Evolutionary conservation across 768 basidiomycete genomes (phyloP).

Genomic region (Lactarius deliciosus): DNA sequence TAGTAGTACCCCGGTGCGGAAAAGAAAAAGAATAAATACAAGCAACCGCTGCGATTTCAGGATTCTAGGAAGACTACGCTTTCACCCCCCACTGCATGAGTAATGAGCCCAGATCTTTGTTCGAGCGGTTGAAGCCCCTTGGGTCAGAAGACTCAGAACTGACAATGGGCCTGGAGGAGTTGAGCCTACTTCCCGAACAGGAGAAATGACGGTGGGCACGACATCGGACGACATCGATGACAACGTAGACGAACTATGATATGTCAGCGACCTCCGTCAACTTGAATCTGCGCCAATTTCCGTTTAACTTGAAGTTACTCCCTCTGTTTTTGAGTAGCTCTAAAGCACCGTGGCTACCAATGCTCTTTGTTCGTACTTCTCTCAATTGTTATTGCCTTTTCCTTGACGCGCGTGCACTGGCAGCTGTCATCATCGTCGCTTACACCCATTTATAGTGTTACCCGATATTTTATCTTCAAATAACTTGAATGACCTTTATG

Average conservation of each 20-base stretch:
- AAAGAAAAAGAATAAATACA: no score
- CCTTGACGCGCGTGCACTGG: background rate
- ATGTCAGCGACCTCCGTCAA: constrained; percentile 12
- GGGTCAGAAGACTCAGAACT: background rate
- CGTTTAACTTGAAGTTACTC: no score
- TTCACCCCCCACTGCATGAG: constrained; percentile 7
- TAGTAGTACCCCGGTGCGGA: no score
- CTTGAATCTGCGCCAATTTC: constrained; percentile 6
- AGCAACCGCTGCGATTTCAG: background rate
- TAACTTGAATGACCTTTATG: no score
- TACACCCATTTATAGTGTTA: no score
- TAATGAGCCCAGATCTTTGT: background rate
- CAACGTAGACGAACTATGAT: constrained; percentile 21
- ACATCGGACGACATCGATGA: constrained; percentile 14
- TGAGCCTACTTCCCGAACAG: constrained; percentile 41
- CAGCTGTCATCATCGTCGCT: constrained; percentile 52
- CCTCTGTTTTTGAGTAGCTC: constrained; percentile 10
- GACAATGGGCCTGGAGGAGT: constrained; percentile 82
- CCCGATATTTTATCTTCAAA: no score
- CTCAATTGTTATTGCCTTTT: background rate
- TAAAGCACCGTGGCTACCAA: constrained; percentile 23
- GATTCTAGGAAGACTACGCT: background rate
- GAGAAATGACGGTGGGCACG: constrained; percentile 34
- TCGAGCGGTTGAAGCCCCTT: background rate
- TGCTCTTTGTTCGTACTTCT: constrained; percentile 26